phyloP scores from a whole-genome alignment of 306 rosid genomes.

The Casuarina glauca region DNA sequence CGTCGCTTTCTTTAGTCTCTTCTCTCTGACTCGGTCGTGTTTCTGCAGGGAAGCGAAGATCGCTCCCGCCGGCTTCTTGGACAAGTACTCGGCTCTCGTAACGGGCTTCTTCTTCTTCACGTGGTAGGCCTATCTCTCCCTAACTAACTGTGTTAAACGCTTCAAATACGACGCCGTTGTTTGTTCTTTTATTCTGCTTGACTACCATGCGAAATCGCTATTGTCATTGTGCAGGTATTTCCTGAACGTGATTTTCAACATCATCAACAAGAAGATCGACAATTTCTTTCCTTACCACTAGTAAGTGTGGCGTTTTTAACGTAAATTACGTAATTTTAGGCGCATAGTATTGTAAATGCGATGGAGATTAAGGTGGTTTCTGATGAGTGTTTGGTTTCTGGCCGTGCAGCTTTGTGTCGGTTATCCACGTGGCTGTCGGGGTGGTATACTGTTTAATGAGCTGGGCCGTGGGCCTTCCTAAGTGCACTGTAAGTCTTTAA shows the following conservation, averaged over 20 bases:
- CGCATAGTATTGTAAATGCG: neutral
- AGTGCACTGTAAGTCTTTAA: slow-evolving; percentile 51
- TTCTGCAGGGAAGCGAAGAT: slow-evolving; percentile 61
- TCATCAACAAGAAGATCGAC: slow-evolving; percentile 54
- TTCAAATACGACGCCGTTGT: neutral
- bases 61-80: slow-evolving; percentile 64
- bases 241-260: slow-evolving; percentile 60
- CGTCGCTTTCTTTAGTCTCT: neutral
- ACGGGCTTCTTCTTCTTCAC: slow-evolving; percentile 63
- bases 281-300: slow-evolving; percentile 59
- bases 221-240: slow-evolving; percentile 43
- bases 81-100: slow-evolving; percentile 40
- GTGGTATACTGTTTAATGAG: slow-evolving; percentile 53
- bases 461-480: slow-evolving; percentile 62
- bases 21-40: slow-evolving; percentile 25
- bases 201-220: neutral
- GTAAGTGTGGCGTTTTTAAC: slow-evolving; percentile 13
- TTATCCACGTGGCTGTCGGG: slow-evolving; percentile 50
- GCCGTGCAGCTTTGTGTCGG: slow-evolving; percentile 53
- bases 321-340: neutral
- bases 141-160: neutral
- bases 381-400: neutral
- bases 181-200: too few species aligned
- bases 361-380: neutral
- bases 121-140: slow-evolving; percentile 36